Evolutionary conservation across 495 filamentous ascomycete species (phyloP).

Genomic region (Terfezia boudieri): DNA sequence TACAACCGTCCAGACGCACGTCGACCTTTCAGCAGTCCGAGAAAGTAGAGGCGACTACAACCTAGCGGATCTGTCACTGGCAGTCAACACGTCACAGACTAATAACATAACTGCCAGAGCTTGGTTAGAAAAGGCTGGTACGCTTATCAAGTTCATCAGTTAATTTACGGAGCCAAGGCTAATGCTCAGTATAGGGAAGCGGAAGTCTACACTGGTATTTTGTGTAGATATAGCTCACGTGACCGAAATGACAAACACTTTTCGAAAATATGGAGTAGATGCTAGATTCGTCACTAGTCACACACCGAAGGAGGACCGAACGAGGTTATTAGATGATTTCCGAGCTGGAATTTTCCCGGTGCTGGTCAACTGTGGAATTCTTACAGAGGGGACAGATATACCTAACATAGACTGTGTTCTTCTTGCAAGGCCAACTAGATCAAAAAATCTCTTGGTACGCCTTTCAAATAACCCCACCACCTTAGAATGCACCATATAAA

Average conservation of each 20-base stretch:
- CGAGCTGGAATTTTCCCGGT: conserved; percentile 57
- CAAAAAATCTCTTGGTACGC: conserved; percentile 50
- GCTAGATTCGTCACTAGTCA: conserved; percentile 61
- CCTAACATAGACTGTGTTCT: conserved; percentile 92
- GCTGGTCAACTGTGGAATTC: conserved; percentile 84
- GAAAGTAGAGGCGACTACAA: conserved; percentile 53
- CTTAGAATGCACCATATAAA: too few relatives aligned
- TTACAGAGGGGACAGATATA: conserved; percentile 88
- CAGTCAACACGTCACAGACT: conserved; percentile 51
- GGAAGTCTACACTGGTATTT: conserved; percentile 79
- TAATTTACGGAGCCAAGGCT: not conserved
- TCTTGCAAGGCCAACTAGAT: conserved; percentile 70
- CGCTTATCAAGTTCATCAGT: not conserved
- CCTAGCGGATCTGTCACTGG: conserved; percentile 43
- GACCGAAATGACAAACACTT: conserved; percentile 42
- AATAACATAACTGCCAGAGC: conserved; percentile 67
- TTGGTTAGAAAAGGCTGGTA: conserved; percentile 53
- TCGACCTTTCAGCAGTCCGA: conserved; percentile 47
- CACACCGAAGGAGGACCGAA: conserved; percentile 42
- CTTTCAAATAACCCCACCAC: not conserved
- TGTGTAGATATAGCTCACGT: conserved; percentile 80
- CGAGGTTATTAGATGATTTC: conserved; percentile 50
- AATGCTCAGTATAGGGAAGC: conserved; percentile 15
- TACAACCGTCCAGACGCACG: conserved; percentile 68
- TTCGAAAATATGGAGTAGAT: conserved; percentile 56